phyloP scores from a whole-genome alignment of 495 filamentous ascomycete species.

The Delitschia confertaspora region DNA sequence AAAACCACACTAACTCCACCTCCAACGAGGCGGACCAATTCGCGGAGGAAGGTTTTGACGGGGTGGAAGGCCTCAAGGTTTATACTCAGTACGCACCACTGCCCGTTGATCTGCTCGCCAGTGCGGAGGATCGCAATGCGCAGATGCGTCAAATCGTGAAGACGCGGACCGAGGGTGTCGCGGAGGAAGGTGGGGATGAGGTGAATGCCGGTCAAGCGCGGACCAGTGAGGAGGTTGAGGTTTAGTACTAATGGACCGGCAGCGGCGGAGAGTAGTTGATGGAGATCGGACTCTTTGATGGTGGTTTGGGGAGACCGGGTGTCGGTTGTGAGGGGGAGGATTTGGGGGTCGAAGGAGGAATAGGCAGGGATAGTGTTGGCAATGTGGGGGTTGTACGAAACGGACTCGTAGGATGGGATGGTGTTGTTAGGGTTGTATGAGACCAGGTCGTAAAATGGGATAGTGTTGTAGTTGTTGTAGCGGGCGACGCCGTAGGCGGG shows the following conservation, averaged over 20 bases:
- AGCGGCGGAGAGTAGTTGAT: background rate
- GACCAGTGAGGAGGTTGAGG: conserved; percentile 6
- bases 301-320: conserved; percentile 1
- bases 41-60: background rate
- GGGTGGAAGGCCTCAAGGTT: conserved; percentile 4
- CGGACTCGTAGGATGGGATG: background rate
- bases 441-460: too few relatives aligned
- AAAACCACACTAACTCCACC: too few relatives aligned
- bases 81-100: background rate
- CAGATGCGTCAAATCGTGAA: background rate
- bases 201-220: conserved; percentile 1
- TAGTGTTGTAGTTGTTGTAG: too few relatives aligned
- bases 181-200: background rate
- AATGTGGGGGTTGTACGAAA: background rate
- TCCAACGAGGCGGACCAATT: too few relatives aligned
- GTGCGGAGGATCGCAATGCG: conserved; percentile 2
- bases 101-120: conserved; percentile 2
- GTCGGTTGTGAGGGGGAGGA: conserved; percentile 2
- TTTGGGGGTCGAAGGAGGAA: background rate
- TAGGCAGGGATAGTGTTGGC: background rate
- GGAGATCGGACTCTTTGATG: background rate
- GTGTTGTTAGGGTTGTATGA: background rate
- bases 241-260: background rate
- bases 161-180: conserved; percentile 1
- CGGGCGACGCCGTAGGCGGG: too few relatives aligned